phyloP scores from a whole-genome alignment of 805 yeast species.

The Cyberlindnera lachancei region DNA sequence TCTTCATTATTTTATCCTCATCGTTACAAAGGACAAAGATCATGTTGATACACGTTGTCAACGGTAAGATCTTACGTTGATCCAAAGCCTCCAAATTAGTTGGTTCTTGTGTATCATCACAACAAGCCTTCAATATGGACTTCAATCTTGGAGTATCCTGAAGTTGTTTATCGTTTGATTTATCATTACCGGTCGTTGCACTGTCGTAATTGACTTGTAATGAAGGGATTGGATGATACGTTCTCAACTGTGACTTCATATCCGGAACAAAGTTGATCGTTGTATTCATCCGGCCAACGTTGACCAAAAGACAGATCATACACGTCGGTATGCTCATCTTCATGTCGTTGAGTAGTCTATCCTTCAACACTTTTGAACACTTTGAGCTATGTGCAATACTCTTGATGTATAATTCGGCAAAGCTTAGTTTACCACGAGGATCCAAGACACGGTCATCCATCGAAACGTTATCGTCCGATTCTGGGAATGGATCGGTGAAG shows the following conservation, averaged over 20 bases:
- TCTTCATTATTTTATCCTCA: conserved; percentile 41
- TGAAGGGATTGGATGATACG: conserved; percentile 90
- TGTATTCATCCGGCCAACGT: conserved; percentile 90
- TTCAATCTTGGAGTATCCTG: conserved; percentile 95
- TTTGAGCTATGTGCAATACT: conserved; percentile 78
- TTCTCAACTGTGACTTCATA: conserved; percentile 88
- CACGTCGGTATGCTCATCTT: conserved; percentile 64
- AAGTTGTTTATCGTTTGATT: conserved; percentile 59
- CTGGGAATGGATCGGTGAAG: conserved; percentile 57
- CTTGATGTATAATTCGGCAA: conserved; percentile 75
- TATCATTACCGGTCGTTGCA: conserved; percentile 15
- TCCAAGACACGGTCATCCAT: conserved; percentile 27
- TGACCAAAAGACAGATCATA: conserved; percentile 78
- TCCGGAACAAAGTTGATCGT: conserved; percentile 92
- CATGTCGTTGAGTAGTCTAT: conserved; percentile 57
- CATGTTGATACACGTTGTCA: conserved; percentile 66
- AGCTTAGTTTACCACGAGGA: conserved; percentile 48
- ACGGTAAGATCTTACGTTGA: conserved; percentile 27
- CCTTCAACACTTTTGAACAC: conserved; percentile 76
- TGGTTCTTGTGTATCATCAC: conserved; percentile 57
- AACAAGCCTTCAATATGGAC: conserved; percentile 79
- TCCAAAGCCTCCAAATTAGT: conserved; percentile 40
- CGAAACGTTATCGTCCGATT: conserved; percentile 28
- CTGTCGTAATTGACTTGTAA: conserved; percentile 60
- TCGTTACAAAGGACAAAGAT: conserved; percentile 67